These are phyloP conservation scores for Chlorella sp. DNA, from an alignment of 139 green algal genomes.

Conservation along the genomic window DNA sequence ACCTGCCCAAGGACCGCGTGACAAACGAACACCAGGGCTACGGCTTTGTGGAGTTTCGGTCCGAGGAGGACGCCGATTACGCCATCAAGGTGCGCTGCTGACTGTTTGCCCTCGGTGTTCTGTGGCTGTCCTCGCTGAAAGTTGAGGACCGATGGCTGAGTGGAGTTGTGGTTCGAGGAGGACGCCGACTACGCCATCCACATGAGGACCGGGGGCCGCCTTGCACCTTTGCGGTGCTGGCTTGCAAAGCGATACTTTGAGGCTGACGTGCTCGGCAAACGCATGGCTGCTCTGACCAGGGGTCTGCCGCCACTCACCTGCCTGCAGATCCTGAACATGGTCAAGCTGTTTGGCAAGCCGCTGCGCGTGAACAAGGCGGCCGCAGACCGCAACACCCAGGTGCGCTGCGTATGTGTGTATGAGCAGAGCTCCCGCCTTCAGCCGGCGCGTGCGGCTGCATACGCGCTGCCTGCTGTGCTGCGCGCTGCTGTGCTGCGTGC, in stretches of 20 bases:
- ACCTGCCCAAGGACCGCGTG: constrained; percentile 98
- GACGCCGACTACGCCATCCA: constrained; percentile 98
- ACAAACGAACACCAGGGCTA: constrained; percentile 97
- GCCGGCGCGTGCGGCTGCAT: too few species aligned
- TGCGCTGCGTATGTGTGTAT: too few species aligned
- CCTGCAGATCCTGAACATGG: constrained; percentile 36
- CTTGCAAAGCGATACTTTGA: too few species aligned
- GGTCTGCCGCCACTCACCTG: not conserved
- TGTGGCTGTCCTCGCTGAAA: too few species aligned
- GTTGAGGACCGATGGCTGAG: too few species aligned
- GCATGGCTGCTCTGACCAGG: not conserved
- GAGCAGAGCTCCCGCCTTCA: too few species aligned
- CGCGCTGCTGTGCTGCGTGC: too few species aligned
- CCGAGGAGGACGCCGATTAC: constrained; percentile 97
- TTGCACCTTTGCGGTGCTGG: too few species aligned
- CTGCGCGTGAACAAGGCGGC: constrained; percentile 95
- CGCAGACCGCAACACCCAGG: constrained; percentile 75
- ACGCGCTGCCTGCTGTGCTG: too few species aligned
- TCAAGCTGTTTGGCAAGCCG: constrained; percentile 91
- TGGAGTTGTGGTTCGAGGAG: constrained; percentile 93
- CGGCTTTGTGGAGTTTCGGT: constrained; percentile 96
- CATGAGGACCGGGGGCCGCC: not conserved
- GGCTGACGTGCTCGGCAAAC: too few species aligned
- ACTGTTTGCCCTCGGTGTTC: too few species aligned
- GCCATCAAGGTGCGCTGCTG: constrained; percentile 77